Conservation (phyloP, 108 stramenopile genomes). For the Cyclotella sp. region DNA sequence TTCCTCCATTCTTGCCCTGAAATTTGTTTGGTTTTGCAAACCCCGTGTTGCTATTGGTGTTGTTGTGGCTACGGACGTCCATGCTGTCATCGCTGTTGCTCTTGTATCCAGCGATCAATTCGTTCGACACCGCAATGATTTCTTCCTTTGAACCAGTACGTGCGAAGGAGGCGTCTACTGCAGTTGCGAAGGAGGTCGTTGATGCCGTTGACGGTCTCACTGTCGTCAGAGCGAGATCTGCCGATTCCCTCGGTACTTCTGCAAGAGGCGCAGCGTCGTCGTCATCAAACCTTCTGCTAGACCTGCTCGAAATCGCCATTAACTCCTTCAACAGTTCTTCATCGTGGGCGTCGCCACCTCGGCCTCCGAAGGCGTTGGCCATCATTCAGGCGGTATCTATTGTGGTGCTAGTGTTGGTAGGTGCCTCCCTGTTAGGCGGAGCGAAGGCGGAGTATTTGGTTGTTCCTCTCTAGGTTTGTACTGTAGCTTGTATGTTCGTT, state of each 20-base stretch:
- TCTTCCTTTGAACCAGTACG: no score
- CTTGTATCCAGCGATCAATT: background rate
- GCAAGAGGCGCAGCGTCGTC: background rate
- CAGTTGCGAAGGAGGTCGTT: conserved; percentile 1
- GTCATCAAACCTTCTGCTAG: conserved; percentile 3
- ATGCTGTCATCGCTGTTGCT: no score
- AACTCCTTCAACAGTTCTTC: conserved; percentile 10
- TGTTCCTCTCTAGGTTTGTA: no score
- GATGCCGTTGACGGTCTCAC: background rate
- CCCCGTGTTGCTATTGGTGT: background rate
- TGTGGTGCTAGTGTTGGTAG: no score
- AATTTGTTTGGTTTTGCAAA: background rate
- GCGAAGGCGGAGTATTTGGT: no score
- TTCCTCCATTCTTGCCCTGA: background rate
- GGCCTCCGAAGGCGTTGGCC: conserved; percentile 9
- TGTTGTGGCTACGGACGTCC: background rate
- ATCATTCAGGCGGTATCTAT: no score
- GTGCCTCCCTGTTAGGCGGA: no score
- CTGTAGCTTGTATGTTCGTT: no score
- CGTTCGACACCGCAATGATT: background rate
- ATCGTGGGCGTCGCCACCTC: conserved; percentile 12
- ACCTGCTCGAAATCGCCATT: background rate
- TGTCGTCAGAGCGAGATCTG: background rate
- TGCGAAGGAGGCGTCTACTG: background rate
- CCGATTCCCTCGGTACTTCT: background rate